Evolutionary conservation across 2,329 filamentous ascomycete species (phyloP).

Genomic region (Huntiella moniliformis): DNA sequence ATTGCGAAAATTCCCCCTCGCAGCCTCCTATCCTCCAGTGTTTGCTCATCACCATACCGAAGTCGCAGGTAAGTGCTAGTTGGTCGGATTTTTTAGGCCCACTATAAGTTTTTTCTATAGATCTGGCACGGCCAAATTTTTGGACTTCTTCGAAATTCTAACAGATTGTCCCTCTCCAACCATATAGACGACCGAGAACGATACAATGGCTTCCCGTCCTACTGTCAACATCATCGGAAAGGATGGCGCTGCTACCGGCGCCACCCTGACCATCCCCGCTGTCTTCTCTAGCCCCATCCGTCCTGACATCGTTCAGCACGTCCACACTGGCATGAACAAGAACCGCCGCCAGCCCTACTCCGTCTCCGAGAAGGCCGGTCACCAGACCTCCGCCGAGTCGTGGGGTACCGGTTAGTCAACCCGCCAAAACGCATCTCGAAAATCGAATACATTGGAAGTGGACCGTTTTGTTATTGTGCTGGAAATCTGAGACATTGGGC

Average conservation of each 20-base stretch:
- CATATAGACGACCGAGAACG: slow-evolving; percentile 14
- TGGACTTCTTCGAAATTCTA: slow-evolving; percentile 2
- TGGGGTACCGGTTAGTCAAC: slow-evolving; percentile 86
- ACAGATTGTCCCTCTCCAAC: slow-evolving; percentile 15
- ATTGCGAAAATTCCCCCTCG: slow-evolving; percentile 9
- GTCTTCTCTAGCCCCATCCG: slow-evolving; percentile 97
- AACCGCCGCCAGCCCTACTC: slow-evolving; percentile 99
- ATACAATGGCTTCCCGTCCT: slow-evolving; percentile 83
- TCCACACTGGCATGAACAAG: slow-evolving; percentile 99
- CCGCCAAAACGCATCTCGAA: background rate
- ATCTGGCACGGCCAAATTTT: background rate
- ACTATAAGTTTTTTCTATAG: background rate
- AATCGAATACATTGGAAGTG: background rate
- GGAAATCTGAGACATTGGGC: background rate
- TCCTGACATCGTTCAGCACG: slow-evolving; percentile 96
- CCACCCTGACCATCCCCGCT: slow-evolving; percentile 80
- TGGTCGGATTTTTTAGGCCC: background rate
- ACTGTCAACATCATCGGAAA: slow-evolving; percentile 94
- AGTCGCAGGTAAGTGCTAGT: slow-evolving; percentile 10
- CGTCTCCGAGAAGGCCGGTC: slow-evolving; percentile 99
- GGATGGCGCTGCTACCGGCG: slow-evolving; percentile 81
- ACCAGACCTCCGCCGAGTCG: slow-evolving; percentile 99
- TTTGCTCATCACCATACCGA: slow-evolving; percentile 12
- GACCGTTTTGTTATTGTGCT: background rate
- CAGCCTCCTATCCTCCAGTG: slow-evolving; percentile 10